Base-by-base conservation (phyloP, 2,329 filamentous ascomycete genomes). In the Penicillium sp. region DNA sequence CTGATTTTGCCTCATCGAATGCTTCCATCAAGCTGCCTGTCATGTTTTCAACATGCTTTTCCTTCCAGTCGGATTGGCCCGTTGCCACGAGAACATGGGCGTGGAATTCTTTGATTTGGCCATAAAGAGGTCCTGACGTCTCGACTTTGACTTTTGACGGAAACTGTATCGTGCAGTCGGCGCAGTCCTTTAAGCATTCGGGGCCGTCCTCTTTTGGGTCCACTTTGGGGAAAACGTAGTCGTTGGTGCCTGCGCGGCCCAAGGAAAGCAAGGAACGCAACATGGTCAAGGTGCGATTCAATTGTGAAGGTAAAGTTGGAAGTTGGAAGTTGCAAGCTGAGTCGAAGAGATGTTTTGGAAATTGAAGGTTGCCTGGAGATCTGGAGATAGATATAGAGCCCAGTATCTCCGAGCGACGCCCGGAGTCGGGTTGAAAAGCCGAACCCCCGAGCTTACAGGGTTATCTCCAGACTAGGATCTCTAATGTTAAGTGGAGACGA, bases 1-100 rank as follows among this genome's bases (percentile, higher is more conserved):
- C 81, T 1, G 88, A 88, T 71, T 81, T 82, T 12, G 80, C 77
- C 64, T 78, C 77, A 8, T 70, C 62, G 13, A 76, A 69, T 2
- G 73, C 71, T 60, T 75, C 67, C 81, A 85, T 84, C 53, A 85
- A 74, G 57, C 80, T 84, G 47, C 80, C 83, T 65, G 64, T 65
- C 46, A 74, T 68, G 1, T 70, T 60, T 29, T 69, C 70, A 8
- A 73, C 70, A 19, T 51, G 17, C 13, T 71, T 71, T 38, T 72
- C 65, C n/a, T 66, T 68, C 73, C 74, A 76, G 52, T 76, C 73
- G 3, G 71, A 69, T 42, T 69, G 67, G 0, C 74, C 74, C 2
- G 74, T 76, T n/a, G 73, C 74, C 13, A 76, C 70, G 12, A 76
- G 62, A 37, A 75, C 67, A 51, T 76, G 73, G 0, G 69, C 65